phyloP scores from a whole-genome alignment of 2,329 filamentous ascomycete genomes.

The Huntiella omanensis region DNA sequence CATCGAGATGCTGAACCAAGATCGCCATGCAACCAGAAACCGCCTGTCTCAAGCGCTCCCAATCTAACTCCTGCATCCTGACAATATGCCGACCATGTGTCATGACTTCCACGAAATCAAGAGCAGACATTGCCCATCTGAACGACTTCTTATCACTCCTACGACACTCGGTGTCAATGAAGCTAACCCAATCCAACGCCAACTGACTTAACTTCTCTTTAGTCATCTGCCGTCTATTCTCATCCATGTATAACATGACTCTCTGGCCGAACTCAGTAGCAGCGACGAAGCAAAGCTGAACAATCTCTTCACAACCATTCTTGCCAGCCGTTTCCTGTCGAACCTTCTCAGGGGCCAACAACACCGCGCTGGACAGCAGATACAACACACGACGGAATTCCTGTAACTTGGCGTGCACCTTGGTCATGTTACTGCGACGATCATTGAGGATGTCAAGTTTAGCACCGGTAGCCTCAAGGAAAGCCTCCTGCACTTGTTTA shows the following conservation, averaged over 20 bases:
- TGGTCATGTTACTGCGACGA: slow-evolving; percentile 78
- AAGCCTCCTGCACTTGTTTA: slow-evolving; percentile 56
- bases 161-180: slow-evolving; percentile 92
- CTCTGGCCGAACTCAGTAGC: slow-evolving; percentile 97
- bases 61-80: slow-evolving; percentile 77
- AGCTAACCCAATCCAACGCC: slow-evolving; percentile 90
- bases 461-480: slow-evolving; percentile 61
- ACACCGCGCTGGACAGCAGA: slow-evolving; percentile 92
- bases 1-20: slow-evolving; percentile 95
- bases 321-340: slow-evolving; percentile 65
- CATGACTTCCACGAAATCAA: slow-evolving; percentile 96
- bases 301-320: slow-evolving; percentile 71
- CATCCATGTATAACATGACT: slow-evolving; percentile 87
- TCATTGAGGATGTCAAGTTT: slow-evolving; percentile 81
- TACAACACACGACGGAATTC: slow-evolving; percentile 93
- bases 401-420: slow-evolving; percentile 77
- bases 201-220: slow-evolving; percentile 87
- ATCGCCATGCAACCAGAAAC: slow-evolving; percentile 96
- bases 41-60: slow-evolving; percentile 62
- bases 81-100: slow-evolving; percentile 84
- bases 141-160: slow-evolving; percentile 91
- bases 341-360: slow-evolving; percentile 94
- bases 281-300: slow-evolving; percentile 95
- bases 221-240: slow-evolving; percentile 89
- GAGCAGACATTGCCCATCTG: slow-evolving; percentile 84